Conservation (phyloP, 2,329 filamentous ascomycete genomes). For the Periconia digitata region DNA sequence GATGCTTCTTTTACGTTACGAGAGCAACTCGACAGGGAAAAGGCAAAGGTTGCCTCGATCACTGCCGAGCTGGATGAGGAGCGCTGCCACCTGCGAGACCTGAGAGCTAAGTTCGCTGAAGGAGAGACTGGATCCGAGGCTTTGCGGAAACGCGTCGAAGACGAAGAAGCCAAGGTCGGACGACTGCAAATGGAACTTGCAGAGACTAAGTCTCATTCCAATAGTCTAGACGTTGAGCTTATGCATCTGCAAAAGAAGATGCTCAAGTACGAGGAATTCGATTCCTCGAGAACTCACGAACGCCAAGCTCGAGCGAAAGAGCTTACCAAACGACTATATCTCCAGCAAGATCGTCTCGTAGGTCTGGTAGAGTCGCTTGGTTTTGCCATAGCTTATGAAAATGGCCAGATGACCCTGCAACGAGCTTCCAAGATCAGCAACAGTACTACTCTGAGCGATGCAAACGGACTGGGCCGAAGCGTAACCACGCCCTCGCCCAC, state of each 20-base stretch:
- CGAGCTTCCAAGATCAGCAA: conserved; percentile 62
- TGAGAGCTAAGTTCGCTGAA: conserved; percentile 74
- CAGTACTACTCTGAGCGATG: conserved; percentile 49
- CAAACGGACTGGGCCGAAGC: conserved; percentile 51
- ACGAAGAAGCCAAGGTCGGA: conserved; percentile 72
- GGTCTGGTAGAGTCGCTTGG: conserved; percentile 84
- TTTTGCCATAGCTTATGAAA: conserved; percentile 75
- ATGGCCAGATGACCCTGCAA: conserved; percentile 72
- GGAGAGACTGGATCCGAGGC: conserved; percentile 83
- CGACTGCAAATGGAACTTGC: conserved; percentile 70
- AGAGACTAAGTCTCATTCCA: conserved; percentile 73
- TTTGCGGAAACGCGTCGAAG: conserved; percentile 71
- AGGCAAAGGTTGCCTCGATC: conserved; percentile 50
- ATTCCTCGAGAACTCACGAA: conserved; percentile 62
- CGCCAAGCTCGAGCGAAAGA: conserved; percentile 77
- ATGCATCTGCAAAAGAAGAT: conserved; percentile 68
- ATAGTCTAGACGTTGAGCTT: conserved; percentile 75
- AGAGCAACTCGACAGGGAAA: conserved; percentile 51
- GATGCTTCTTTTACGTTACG: conserved; percentile 37
- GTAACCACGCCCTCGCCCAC: conserved; percentile 57
- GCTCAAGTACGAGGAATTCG: conserved; percentile 51
- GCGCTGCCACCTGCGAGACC: conserved; percentile 66
- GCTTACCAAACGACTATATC: conserved; percentile 78
- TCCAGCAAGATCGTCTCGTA: conserved; percentile 80
- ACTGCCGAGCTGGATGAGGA: conserved; percentile 63